Conservation (phyloP, 2,329 filamentous ascomycete species). For the Talaromyces sp. region DNA sequence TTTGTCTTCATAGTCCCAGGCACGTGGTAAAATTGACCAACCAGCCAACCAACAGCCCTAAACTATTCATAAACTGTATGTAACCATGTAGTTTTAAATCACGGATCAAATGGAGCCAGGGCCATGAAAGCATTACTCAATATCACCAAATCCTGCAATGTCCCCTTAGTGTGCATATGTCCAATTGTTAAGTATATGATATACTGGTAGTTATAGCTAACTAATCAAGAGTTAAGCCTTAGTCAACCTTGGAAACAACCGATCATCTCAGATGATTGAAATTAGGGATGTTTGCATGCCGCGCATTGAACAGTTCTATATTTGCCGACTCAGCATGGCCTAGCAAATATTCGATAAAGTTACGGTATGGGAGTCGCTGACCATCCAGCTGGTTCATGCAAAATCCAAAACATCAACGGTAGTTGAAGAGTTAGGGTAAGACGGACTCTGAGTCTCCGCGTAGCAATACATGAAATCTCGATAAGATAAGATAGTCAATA, state of each 20-base stretch:
- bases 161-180: not conserved
- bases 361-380: too few species aligned
- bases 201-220: not conserved
- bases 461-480: not conserved
- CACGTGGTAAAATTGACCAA: not conserved
- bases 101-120: not conserved
- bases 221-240: too few species aligned
- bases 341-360: not conserved
- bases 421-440: too few species aligned
- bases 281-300: not conserved
- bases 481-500: not conserved
- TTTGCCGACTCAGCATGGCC: not conserved
- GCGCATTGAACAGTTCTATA: not conserved
- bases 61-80: not conserved
- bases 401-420: too few species aligned
- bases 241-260: not conserved
- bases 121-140: not conserved
- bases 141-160: not conserved
- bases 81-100: not conserved
- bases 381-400: too few species aligned
- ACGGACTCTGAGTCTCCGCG: not conserved
- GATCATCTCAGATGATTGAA: not conserved
- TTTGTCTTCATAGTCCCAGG: too few species aligned
- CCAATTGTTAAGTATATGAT: not conserved
- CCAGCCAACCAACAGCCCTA: not conserved